These are phyloP conservation scores for Erodium trifolium DNA, from an alignment of 441 rosid genomes.

Conservation along the genomic window DNA sequence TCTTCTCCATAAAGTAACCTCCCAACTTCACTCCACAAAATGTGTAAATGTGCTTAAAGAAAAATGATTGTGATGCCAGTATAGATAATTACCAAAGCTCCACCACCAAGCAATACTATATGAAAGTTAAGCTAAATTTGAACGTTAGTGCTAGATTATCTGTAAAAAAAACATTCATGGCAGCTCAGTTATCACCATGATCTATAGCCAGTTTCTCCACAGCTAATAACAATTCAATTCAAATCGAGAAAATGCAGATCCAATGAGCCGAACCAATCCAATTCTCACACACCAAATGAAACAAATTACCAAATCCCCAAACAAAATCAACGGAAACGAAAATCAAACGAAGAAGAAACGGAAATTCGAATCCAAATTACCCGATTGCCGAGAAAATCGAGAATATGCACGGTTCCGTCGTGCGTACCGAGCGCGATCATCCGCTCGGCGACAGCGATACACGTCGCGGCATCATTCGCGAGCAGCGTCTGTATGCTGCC, in stretches of 20 bases:
- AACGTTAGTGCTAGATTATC: not conserved
- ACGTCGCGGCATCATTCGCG: constrained; percentile 80
- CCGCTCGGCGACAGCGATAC: constrained; percentile 82
- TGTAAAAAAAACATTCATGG: not conserved
- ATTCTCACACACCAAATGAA: not conserved
- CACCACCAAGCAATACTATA: not conserved
- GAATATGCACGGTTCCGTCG: constrained; percentile 81
- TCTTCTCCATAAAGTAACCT: not conserved
- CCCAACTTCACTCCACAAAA: constrained; percentile 2
- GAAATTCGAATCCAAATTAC: constrained; percentile 20
- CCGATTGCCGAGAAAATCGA: constrained; percentile 97
- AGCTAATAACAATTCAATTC: constrained; percentile 1
- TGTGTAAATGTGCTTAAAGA: not conserved
- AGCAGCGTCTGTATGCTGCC: constrained; percentile 79
- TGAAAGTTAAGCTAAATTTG: not conserved
- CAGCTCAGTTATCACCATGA: not conserved
- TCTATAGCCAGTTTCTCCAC: not conserved
- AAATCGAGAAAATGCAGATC: not conserved
- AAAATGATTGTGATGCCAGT: no score
- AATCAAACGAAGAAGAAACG: not conserved
- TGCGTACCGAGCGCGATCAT: constrained; percentile 97
- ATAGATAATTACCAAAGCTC: not conserved
- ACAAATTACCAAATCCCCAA: not conserved
- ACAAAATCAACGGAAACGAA: not conserved
- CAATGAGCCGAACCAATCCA: not conserved